Evolutionary conservation across 2,329 filamentous ascomycete genomes (phyloP).

Genomic region (Reticulascus tulasneorum): DNA sequence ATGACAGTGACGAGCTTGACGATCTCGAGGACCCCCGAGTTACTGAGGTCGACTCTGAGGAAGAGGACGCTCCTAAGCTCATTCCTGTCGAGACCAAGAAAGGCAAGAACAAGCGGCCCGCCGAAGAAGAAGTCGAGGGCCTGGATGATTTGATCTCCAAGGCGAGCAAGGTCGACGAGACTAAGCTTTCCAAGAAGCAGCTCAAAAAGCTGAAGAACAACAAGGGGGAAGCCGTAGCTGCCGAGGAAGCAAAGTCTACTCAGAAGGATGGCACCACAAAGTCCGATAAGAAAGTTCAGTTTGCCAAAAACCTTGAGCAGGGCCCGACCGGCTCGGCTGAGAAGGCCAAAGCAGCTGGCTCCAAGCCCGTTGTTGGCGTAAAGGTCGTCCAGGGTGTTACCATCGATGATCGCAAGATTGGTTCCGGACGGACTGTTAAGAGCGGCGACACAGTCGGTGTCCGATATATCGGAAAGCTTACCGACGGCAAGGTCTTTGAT

Average conservation of each 20-base stretch:
- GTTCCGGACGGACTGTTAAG: constrained; percentile 81
- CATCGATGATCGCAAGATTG: constrained; percentile 92
- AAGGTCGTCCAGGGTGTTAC: constrained; percentile 86
- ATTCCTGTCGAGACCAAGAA: constrained; percentile 50
- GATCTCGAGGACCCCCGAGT: constrained; percentile 75
- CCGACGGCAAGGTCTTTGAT: constrained; percentile 93
- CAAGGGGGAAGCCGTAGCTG: constrained; percentile 76
- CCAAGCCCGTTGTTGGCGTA: constrained; percentile 50
- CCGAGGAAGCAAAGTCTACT: constrained; percentile 50
- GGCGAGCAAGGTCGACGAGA: constrained; percentile 58
- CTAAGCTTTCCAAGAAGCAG: constrained; percentile 91
- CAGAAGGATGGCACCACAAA: constrained; percentile 57
- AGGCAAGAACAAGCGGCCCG: constrained; percentile 92
- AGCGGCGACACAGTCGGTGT: constrained; percentile 86
- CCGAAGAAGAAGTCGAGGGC: constrained; percentile 65
- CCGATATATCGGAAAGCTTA: constrained; percentile 96
- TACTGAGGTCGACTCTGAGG: constrained; percentile 76
- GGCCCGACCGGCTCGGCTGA: constrained; percentile 74
- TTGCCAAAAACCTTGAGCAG: constrained; percentile 98
- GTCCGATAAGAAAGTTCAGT: constrained; percentile 93
- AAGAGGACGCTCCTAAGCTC: constrained; percentile 67
- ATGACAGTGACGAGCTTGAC: constrained; percentile 74
- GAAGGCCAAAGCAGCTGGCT: constrained; percentile 32
- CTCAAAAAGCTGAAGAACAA: constrained; percentile 99
- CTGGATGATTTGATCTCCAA: constrained; percentile 87